These are phyloP conservation scores for Polytolypa hystricis DNA, from an alignment of 2,329 filamentous ascomycete genomes.

Conservation along the genomic window DNA sequence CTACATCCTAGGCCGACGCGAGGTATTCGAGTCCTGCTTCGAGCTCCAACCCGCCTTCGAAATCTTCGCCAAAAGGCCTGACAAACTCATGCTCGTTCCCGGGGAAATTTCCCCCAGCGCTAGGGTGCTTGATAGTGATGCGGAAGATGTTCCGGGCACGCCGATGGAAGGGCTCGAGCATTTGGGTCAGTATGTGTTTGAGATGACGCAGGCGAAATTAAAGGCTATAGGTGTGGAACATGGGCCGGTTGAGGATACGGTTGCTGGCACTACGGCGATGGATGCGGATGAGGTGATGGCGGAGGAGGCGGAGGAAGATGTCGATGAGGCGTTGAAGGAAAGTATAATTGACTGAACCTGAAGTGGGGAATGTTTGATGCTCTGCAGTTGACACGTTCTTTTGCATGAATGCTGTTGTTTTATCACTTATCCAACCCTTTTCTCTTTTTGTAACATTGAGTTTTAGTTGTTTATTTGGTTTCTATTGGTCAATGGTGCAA, in stretches of 20 bases:
- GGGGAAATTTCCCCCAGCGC: constrained; percentile 74
- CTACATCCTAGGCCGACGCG: constrained; percentile 79
- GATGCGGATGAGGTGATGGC: constrained; percentile 25
- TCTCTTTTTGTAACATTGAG: too few relatives aligned
- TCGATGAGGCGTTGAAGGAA: constrained; percentile 11
- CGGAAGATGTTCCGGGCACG: constrained; percentile 41
- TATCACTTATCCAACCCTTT: too few relatives aligned
- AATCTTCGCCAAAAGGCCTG: constrained; percentile 61
- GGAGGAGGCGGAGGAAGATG: constrained; percentile 24
- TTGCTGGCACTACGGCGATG: constrained; percentile 21
- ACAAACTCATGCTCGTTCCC: constrained; percentile 69
- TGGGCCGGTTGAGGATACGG: constrained; percentile 26
- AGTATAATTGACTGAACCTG: not conserved
- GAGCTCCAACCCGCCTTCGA: constrained; percentile 84
- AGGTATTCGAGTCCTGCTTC: constrained; percentile 78
- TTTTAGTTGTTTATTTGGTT: too few relatives aligned
- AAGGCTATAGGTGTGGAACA: constrained; percentile 43
- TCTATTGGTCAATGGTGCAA: too few relatives aligned
- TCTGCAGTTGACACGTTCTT: too few relatives aligned
- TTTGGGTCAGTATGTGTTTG: constrained; percentile 86
- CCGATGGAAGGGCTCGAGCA: constrained; percentile 89
- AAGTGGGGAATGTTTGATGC: too few relatives aligned
- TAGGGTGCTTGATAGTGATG: constrained; percentile 33
- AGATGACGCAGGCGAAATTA: constrained; percentile 75
- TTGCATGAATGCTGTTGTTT: too few relatives aligned